phyloP scores from a whole-genome alignment of 2,329 filamentous ascomycete species.

The Ceratocystis eucalypticola region DNA sequence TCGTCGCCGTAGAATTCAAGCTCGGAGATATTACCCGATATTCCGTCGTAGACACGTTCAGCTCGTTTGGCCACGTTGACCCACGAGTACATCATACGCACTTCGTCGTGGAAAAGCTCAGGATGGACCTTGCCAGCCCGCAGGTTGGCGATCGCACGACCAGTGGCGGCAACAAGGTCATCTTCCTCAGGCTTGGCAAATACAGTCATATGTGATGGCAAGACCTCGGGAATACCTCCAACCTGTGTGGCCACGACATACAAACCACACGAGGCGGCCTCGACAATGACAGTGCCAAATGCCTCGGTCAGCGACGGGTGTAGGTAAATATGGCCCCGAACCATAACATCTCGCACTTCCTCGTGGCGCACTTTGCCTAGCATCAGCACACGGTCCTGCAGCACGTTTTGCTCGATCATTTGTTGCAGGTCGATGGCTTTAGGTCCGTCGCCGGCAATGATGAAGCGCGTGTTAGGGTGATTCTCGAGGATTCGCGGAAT shows the following conservation, averaged over 20 bases:
- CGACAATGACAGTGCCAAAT: constrained; percentile 94
- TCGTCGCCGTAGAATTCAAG: constrained; percentile 58
- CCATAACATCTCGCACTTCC: constrained; percentile 94
- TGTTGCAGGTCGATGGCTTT: constrained; percentile 97
- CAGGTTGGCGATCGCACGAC: constrained; percentile 73
- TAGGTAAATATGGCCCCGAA: constrained; percentile 88
- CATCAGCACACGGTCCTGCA: constrained; percentile 88
- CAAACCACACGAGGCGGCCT: constrained; percentile 86
- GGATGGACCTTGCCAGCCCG: constrained; percentile 78
- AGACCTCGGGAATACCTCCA: constrained; percentile 89
- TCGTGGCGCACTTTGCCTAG: constrained; percentile 87
- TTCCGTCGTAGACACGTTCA: constrained; percentile 88
- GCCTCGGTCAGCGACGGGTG: constrained; percentile 92
- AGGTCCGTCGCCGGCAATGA: constrained; percentile 88
- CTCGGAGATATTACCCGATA: constrained; percentile 72
- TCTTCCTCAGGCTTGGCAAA: constrained; percentile 96
- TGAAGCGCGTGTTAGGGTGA: constrained; percentile 87
- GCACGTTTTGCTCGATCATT: constrained; percentile 88
- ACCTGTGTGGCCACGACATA: constrained; percentile 96
- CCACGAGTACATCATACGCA: constrained; percentile 98
- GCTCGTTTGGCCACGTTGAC: constrained; percentile 87
- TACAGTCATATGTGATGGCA: constrained; percentile 92
- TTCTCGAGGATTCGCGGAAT: constrained; percentile 83
- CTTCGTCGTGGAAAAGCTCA: constrained; percentile 90
- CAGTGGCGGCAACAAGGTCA: constrained; percentile 79